Percentiles rank a stretch among this genome's conserved stretches.
Conservation (phyloP, 2,329 filamentous ascomycete species). For the Calonectria pseudoreteaudii region DNA sequence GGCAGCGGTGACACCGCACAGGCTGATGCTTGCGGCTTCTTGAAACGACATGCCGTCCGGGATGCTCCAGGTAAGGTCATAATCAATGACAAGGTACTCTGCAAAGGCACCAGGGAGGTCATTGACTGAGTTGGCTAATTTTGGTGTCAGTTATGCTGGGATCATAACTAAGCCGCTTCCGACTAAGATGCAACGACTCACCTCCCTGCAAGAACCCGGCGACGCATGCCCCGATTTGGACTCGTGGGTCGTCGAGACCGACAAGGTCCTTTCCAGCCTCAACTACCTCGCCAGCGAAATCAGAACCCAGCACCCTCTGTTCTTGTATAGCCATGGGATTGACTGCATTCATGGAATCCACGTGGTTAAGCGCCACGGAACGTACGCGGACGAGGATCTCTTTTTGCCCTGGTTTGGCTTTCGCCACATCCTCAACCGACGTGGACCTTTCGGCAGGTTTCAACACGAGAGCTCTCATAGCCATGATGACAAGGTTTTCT, state of each 20-base stretch:
- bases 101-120: slow-evolving; percentile 58
- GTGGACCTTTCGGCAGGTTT: neutral
- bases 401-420: slow-evolving; percentile 10
- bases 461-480: slow-evolving; percentile 42
- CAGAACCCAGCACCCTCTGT: slow-evolving; percentile 50
- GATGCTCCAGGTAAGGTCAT: slow-evolving; percentile 53
- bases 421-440: slow-evolving; percentile 27
- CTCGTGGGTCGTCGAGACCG: slow-evolving; percentile 23
- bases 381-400: slow-evolving; percentile 40
- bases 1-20: slow-evolving; percentile 58
- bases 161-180: neutral
- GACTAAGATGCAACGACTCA: neutral
- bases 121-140: slow-evolving; percentile 52
- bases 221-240: slow-evolving; percentile 46
- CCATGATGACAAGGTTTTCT: neutral
- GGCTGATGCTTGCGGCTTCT: slow-evolving; percentile 51
- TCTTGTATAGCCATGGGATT: slow-evolving; percentile 47
- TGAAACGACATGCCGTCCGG: slow-evolving; percentile 48
- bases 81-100: slow-evolving; percentile 50
- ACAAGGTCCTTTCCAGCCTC: slow-evolving; percentile 27
- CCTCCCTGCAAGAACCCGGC: slow-evolving; percentile 56
- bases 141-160: neutral
- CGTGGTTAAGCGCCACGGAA: slow-evolving; percentile 42
- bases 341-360: slow-evolving; percentile 48
- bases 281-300: slow-evolving; percentile 53